Percentiles rank a stretch among this genome's conserved stretches.
These are phyloP conservation scores for Canna indica DNA, from an alignment of 176 grass and related monocot genomes.

Conservation along the genomic window DNA sequence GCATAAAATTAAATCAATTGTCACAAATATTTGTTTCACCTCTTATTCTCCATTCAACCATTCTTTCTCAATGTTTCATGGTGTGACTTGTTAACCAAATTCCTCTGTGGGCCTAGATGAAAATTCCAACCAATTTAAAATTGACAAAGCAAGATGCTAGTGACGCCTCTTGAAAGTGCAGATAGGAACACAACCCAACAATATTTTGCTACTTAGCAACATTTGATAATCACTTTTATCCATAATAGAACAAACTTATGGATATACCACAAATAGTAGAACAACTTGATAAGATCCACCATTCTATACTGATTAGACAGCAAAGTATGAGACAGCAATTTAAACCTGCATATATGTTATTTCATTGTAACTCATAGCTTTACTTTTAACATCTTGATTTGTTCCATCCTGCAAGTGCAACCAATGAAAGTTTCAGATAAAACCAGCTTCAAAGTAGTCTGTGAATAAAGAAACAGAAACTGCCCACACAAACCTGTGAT, in stretches of 20 bases:
- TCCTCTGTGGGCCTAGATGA: too few species aligned
- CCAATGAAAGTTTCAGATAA: neutral
- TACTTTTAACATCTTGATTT: constrained; percentile 87
- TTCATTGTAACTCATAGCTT: constrained; percentile 82
- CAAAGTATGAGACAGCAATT: constrained; percentile 18
- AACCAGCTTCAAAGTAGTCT: neutral
- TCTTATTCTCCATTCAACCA: too few species aligned
- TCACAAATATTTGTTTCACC: too few species aligned
- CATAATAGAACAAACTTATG: too few species aligned
- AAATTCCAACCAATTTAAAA: neutral
- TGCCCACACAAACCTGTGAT: constrained; percentile 54
- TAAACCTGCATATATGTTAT: constrained; percentile 85
- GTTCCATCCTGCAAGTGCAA: constrained; percentile 74
- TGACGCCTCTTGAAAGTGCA: too few species aligned
- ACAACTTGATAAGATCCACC: neutral
- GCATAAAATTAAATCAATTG: too few species aligned
- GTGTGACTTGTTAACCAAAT: too few species aligned
- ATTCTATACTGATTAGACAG: constrained; percentile 9
- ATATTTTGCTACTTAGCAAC: neutral
- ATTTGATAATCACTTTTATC: neutral
- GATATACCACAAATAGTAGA: neutral
- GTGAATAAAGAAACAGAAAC: constrained; percentile 19
- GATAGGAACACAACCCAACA: neutral
- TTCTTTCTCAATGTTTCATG: too few species aligned
- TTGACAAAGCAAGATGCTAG: neutral